Conservation (phyloP, 2,329 filamentous ascomycete genomes). For the Fusarium subglutinans region DNA sequence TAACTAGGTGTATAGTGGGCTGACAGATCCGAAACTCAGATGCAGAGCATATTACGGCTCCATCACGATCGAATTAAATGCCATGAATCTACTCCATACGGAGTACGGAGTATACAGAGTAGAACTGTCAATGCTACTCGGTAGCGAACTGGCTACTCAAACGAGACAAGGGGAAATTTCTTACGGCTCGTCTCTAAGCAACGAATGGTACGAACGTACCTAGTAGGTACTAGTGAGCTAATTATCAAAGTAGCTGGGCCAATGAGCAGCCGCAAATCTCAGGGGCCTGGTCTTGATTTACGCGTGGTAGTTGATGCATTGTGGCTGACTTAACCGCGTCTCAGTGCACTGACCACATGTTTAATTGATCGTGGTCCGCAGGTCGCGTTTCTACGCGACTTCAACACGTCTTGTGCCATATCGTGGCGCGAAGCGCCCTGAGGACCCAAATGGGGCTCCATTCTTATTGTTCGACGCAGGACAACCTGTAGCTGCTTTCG, state of each 20-base stretch:
- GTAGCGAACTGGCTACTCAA: slow-evolving; percentile 24
- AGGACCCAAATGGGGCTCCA: slow-evolving; percentile 13
- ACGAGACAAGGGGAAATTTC: slow-evolving; percentile 11
- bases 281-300: background rate
- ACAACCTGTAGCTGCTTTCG: slow-evolving; percentile 29
- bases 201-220: background rate
- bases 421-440: slow-evolving; percentile 36
- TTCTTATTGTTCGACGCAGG: slow-evolving; percentile 31
- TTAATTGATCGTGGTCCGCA: slow-evolving; percentile 45
- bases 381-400: slow-evolving; percentile 47
- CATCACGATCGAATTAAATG: slow-evolving; percentile 18
- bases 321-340: slow-evolving; percentile 28
- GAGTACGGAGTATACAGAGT: no score
- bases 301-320: slow-evolving; percentile 7
- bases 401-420: slow-evolving; percentile 32
- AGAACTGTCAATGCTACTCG: slow-evolving; percentile 4
- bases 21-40: slow-evolving; percentile 24
- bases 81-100: background rate
- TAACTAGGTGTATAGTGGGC: slow-evolving; percentile 16
- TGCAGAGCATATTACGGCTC: slow-evolving; percentile 2
- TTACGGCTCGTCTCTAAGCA: slow-evolving; percentile 12
- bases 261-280: background rate
- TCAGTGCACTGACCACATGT: slow-evolving; percentile 37
- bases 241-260: slow-evolving; percentile 19
- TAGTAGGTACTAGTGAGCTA: background rate